These are phyloP conservation scores for Lecanicillium sp. DNA, from an alignment of 2,329 filamentous ascomycete species.

Conservation along the genomic window DNA sequence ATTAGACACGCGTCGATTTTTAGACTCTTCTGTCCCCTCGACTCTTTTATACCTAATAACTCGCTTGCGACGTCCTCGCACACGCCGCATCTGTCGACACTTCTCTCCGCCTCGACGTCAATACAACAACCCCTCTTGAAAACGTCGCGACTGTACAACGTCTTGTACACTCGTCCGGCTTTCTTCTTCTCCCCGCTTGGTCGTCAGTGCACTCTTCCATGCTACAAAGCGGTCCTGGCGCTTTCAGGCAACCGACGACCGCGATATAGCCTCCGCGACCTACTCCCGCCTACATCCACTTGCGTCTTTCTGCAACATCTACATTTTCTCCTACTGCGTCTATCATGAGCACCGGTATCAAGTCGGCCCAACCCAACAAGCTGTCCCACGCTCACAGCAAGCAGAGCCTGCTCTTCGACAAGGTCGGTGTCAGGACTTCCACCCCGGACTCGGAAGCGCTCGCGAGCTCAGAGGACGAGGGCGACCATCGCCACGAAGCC, in stretches of 20 bases:
- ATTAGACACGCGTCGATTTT: slow-evolving; percentile 7
- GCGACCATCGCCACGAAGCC: slow-evolving; percentile 56
- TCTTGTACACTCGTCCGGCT: background rate
- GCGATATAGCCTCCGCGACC: background rate
- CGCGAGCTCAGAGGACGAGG: slow-evolving; percentile 90
- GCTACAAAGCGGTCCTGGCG: slow-evolving; percentile 7
- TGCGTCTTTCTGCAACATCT: slow-evolving; percentile 41
- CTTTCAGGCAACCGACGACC: slow-evolving; percentile 12
- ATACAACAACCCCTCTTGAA: background rate
- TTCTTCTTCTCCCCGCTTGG: background rate
- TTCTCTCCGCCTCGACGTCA: background rate
- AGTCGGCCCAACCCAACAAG: slow-evolving; percentile 46
- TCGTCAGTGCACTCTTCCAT: background rate
- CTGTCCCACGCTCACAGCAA: slow-evolving; percentile 46
- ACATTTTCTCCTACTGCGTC: slow-evolving; percentile 12
- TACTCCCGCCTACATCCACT: slow-evolving; percentile 12
- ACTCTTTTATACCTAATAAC: slow-evolving; percentile 3
- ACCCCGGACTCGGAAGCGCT: slow-evolving; percentile 93
- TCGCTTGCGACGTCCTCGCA: slow-evolving; percentile 1
- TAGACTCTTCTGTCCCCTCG: too few relatives aligned
- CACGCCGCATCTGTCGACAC: background rate
- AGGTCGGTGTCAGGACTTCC: slow-evolving; percentile 70
- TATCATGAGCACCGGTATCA: slow-evolving; percentile 48
- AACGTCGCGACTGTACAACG: too few relatives aligned
- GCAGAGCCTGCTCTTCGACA: slow-evolving; percentile 65